Evolutionary conservation across 805 yeast species (phyloP).

Genomic region (Saccharomycopsis vini): DNA sequence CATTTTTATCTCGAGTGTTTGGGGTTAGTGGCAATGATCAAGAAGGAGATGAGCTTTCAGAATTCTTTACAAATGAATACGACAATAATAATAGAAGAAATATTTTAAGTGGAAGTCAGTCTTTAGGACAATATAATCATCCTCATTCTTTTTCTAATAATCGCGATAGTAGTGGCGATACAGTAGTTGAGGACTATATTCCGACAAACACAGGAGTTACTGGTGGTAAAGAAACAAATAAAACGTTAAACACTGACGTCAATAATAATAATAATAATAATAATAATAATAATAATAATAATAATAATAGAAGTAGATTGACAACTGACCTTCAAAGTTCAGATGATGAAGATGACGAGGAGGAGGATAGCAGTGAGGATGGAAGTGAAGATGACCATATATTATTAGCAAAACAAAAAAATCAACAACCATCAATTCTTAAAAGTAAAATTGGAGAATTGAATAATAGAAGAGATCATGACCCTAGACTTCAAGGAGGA

Average conservation of each 20-base stretch:
- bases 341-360: not conserved
- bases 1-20: slow-evolving; percentile 57
- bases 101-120: too few relatives aligned
- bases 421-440: not conserved
- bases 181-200: not conserved
- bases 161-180: too few relatives aligned
- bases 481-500: not conserved
- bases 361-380: not conserved
- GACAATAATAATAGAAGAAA: too few relatives aligned
- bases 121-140: too few relatives aligned
- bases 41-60: not conserved
- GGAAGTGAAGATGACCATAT: not conserved
- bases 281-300: too few relatives aligned
- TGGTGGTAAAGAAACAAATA: not conserved
- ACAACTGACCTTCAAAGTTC: slow-evolving; percentile 20
- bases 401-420: not conserved
- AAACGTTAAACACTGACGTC: not conserved
- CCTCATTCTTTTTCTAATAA: too few relatives aligned
- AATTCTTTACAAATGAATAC: not conserved
- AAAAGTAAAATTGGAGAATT: not conserved
- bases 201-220: not conserved
- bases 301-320: slow-evolving; percentile 14
- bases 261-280: too few relatives aligned
- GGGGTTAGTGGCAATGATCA: slow-evolving; percentile 30
- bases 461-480: not conserved